Evolutionary conservation across 441 rosid species (phyloP), one percentile per base, ranked within the genome.

Genomic region (Rhodomyrtus psidioides): DNA sequence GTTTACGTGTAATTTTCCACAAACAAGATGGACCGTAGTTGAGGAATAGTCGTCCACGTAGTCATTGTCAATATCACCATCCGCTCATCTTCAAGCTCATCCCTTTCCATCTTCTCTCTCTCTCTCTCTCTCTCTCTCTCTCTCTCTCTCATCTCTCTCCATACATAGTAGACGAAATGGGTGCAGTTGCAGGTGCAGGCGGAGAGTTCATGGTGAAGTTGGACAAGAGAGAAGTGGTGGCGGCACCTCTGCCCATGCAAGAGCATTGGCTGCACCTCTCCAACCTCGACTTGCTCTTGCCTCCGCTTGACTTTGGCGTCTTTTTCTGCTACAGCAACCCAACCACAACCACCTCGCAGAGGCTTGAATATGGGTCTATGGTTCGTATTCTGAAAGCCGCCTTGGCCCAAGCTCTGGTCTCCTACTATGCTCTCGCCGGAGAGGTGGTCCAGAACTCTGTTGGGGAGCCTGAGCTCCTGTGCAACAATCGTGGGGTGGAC

Each of bases 201-300:
- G 74, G 27, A 27, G 75, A 24, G 27, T 51, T 86, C n/a, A 55
- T 16, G 85, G 85, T 86, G 46, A 55, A 12, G 75, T 57, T 86
- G 58, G 46, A 21, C 54, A 83, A 83, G 85, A 83, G 13, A 56
- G 74, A 83, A 46, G 62, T 82, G 51, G 88, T 86, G 74, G 85
- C 88, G 14, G 85, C 85, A 3, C 53, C 44, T 8, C 44, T 62
- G 15, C 85, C 85, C 65, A 42, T 86, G 74, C 88, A 86, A 53
- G 82, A 65, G 70, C 88, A 83, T 42, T 82, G 87, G 85, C 82
- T 86, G 42, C 87, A 82, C 16, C 51, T 62, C 9, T 86, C 85
- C 6, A 86, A 86, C 85, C 87, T 86, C 30, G 87, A 86, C 85
- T 65, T 86, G 87, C 76, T 86, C 30, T 28, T 86, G 60, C 87